Evolutionary conservation across 768 basidiomycete genomes (phyloP).

Genomic region (Rhodotorula toruloides): DNA sequence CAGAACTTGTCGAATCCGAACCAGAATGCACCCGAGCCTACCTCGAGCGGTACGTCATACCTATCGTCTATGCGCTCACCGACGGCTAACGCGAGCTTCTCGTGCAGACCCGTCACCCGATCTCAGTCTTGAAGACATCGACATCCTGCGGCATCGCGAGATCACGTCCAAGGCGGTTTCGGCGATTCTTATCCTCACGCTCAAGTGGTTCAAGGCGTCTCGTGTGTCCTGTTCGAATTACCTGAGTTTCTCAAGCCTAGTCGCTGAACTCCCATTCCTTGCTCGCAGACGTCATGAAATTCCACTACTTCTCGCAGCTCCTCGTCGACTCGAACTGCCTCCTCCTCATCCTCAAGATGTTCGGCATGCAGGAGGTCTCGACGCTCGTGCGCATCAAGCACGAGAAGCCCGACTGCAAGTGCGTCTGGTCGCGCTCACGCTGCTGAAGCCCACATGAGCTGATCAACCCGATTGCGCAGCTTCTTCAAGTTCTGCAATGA

Average conservation of each 20-base stretch:
- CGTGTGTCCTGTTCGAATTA: slow-evolving; percentile 57
- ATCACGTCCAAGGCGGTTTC: slow-evolving; percentile 97
- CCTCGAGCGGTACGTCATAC: neutral
- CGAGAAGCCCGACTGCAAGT: slow-evolving; percentile 55
- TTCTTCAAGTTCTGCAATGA: slow-evolving; percentile 92
- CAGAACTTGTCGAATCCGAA: slow-evolving; percentile 38
- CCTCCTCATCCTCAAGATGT: slow-evolving; percentile 91
- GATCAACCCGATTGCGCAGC: slow-evolving; percentile 50
- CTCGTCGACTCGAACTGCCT: slow-evolving; percentile 92
- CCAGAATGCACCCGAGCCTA: slow-evolving; percentile 1
- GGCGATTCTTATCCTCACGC: slow-evolving; percentile 76
- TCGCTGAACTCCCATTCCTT: neutral
- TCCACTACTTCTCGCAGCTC: slow-evolving; percentile 93
- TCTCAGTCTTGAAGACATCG: slow-evolving; percentile 80
- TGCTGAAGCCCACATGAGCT: neutral
- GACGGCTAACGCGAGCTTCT: slow-evolving; percentile 35
- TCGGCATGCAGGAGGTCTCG: slow-evolving; percentile 88
- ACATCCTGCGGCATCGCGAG: slow-evolving; percentile 89
- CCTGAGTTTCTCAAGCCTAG: neutral
- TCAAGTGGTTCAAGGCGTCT: slow-evolving; percentile 99
- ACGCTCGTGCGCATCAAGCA: slow-evolving; percentile 78
- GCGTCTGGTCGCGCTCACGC: slow-evolving; percentile 20
- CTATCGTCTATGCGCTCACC: slow-evolving; percentile 2
- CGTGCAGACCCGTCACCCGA: slow-evolving; percentile 51
- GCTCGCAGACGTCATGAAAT: slow-evolving; percentile 87